phyloP scores from a whole-genome alignment of 176 grass and related monocot species.

The Eleusine indica region DNA sequence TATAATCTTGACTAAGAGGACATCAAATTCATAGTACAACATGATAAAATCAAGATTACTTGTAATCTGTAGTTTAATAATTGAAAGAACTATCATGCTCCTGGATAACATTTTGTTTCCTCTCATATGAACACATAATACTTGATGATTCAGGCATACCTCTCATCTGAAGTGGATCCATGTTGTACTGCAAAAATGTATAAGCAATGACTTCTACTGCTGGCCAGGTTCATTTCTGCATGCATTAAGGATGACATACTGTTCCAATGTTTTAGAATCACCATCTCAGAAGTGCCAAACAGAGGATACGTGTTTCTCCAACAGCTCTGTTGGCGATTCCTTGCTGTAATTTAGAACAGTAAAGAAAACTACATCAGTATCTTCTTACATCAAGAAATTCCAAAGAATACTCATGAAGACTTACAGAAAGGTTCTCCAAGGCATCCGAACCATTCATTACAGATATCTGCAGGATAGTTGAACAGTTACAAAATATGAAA shows the following conservation, averaged over 20 bases:
- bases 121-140: background rate
- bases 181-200: conserved; percentile 86
- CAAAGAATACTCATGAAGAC: conserved; percentile 29
- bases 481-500: conserved; percentile 32
- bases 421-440: conserved; percentile 75
- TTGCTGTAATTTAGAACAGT: conserved; percentile 56
- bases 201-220: conserved; percentile 91
- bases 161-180: conserved; percentile 58
- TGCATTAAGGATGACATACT: conserved; percentile 43
- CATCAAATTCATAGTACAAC: background rate
- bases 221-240: conserved; percentile 84
- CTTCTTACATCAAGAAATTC: conserved; percentile 19
- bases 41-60: background rate
- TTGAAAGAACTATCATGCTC: background rate
- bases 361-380: conserved; percentile 17
- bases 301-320: conserved; percentile 88
- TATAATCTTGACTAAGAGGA: background rate
- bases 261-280: conserved; percentile 19
- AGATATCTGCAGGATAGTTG: conserved; percentile 56
- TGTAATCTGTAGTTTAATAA: background rate
- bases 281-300: conserved; percentile 37
- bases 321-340: conserved; percentile 94
- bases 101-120: background rate
- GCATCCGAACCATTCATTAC: conserved; percentile 65
- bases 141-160: conserved; percentile 42